Evolutionary conservation across 345 rosid species (phyloP).

Genomic region (Aquilaria sinensis): DNA sequence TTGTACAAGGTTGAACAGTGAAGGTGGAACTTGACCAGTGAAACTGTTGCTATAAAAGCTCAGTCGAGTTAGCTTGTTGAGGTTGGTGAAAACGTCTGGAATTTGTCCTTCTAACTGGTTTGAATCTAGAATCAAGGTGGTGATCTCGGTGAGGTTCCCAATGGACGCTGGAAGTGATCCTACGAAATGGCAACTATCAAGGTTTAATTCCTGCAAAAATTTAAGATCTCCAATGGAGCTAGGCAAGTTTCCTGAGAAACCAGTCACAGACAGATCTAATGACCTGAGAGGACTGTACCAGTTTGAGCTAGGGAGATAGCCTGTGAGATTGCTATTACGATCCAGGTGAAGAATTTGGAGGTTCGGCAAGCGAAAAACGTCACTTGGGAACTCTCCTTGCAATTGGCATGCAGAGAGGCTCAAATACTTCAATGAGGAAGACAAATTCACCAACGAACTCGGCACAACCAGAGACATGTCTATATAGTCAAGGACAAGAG

Average conservation of each 20-base stretch:
- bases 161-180: constrained; percentile 5
- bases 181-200: background rate
- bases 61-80: background rate
- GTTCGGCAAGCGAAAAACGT: constrained; percentile 9
- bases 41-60: background rate
- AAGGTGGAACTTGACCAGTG: background rate
- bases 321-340: background rate
- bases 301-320: constrained; percentile 11
- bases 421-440: constrained; percentile 1
- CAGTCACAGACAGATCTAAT: background rate
- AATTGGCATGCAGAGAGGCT: background rate
- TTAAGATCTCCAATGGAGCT: constrained; percentile 7
- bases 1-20: background rate
- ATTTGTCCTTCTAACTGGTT: constrained; percentile 3
- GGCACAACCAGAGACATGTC: constrained; percentile 5
- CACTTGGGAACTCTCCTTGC: constrained; percentile 8
- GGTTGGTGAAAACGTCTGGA: background rate
- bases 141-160: background rate
- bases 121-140: background rate
- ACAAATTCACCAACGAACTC: constrained; percentile 2
- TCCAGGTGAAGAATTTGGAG: background rate
- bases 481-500: background rate
- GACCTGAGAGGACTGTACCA: constrained; percentile 5
- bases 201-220: background rate
- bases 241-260: constrained; percentile 6